Evolutionary conservation across 2,329 filamentous ascomycete species (phyloP), one percentile per base, ranked within the genome.

Genomic region (Hypomyces rosellus): DNA sequence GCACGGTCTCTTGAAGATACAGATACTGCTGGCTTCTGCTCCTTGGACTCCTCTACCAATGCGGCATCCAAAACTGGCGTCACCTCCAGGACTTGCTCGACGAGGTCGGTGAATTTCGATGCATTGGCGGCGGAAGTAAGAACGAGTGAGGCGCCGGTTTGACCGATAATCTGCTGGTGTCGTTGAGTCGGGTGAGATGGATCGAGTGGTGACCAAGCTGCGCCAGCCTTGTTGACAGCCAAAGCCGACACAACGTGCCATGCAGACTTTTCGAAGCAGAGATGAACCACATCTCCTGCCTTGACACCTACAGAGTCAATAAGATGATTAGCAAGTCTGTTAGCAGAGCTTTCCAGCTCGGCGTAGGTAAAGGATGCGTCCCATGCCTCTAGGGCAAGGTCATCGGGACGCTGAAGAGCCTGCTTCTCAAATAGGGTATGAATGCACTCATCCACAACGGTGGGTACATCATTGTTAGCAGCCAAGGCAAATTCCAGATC

Each of bases 231-330:
- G 16, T 45, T 9, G 11, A 52, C 46, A 34, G 46, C 50, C 9
- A 52, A 5, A 36, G 50, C 50, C 1, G 43, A 47, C 3, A 52
- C n/a, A 8, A 39, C 14, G 3, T 34, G 13, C 50, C 50, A 52
- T 2, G 39, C 34, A 5, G 50, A 50, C 16, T 52, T 52, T 5
- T 50, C 47, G 25, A 52, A 36, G 13, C 50, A 52, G 12, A 52
- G 25, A 5, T 41, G 41, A 1, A 52, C 50, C 8, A 49, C 7
- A 5, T 39, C 33, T 16, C 45, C 50, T 9, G 46, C 37, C n/a
- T 37, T 15, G 14, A 52, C 36, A 6, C 38, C 16, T 14, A 50
- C 25, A 34, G 25, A 16, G 7, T 45, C 15, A n/a, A 41, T 34
- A 8, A 52, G 46, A 15, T 49, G 37, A 16, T 25, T 38, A 2